Evolutionary conservation across 495 filamentous ascomycete genomes (phyloP).

Genomic region (Extremus antarcticus): DNA sequence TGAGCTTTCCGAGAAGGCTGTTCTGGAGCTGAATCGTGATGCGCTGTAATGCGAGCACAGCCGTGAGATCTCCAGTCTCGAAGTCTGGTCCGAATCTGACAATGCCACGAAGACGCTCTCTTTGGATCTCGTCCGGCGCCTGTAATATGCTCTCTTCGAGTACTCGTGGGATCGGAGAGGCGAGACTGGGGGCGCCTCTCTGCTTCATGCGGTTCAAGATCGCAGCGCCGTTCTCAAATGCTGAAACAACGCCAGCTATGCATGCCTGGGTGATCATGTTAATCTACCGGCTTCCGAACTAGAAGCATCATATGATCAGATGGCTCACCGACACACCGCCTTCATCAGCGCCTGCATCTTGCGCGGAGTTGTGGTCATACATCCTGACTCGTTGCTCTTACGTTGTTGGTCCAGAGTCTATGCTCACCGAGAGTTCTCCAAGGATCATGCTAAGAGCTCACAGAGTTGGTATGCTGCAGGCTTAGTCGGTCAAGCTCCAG

Average conservation of each 20-base stretch:
- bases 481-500: too few relatives aligned
- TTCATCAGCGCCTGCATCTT: too few relatives aligned
- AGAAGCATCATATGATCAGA: too few relatives aligned
- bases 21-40: constrained; percentile 18
- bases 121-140: neutral
- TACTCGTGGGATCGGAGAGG: neutral
- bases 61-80: constrained; percentile 14
- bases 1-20: constrained; percentile 12
- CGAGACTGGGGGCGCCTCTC: constrained; percentile 1
- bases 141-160: neutral
- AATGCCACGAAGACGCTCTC: neutral
- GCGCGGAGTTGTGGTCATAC: too few relatives aligned
- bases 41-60: constrained; percentile 16
- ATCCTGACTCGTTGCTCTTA: too few relatives aligned
- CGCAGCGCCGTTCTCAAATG: constrained; percentile 10
- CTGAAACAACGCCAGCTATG: constrained; percentile 11
- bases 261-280: constrained; percentile 3
- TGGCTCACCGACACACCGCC: too few relatives aligned
- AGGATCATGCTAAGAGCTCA: too few relatives aligned
- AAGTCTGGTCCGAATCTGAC: constrained; percentile 11
- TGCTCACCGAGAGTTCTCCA: too few relatives aligned
- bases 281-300: too few relatives aligned
- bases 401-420: too few relatives aligned
- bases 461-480: too few relatives aligned
- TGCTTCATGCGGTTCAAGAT: constrained; percentile 18